phyloP scores from a whole-genome alignment of 176 grass and related monocot species.

The Eleusine indica region DNA sequence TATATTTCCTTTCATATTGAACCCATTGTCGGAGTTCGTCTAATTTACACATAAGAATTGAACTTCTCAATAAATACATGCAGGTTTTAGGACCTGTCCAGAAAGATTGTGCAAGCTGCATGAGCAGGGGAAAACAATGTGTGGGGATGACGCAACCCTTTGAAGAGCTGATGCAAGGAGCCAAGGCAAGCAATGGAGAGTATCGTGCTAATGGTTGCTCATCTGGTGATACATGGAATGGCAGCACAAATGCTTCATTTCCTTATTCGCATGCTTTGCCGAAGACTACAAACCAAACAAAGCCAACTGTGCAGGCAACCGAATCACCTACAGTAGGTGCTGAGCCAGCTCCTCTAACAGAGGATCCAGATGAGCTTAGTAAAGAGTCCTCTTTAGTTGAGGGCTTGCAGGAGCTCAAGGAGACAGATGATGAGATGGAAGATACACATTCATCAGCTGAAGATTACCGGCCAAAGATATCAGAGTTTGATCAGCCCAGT shows the following conservation, averaged over 20 bases:
- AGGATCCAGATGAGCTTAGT: neutral
- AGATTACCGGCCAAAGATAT: neutral
- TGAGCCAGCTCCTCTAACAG: neutral
- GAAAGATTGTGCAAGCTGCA: constrained; percentile 29
- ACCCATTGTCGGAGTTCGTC: neutral
- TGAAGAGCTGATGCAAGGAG: constrained; percentile 67
- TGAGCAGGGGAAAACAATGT: constrained; percentile 3
- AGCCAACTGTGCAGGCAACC: neutral
- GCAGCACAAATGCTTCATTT: constrained; percentile 52
- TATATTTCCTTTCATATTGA: neutral
- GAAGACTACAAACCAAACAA: constrained; percentile 71
- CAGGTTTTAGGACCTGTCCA: constrained; percentile 46
- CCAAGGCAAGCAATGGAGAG: constrained; percentile 15
- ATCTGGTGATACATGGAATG: constrained; percentile 43
- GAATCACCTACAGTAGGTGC: neutral
- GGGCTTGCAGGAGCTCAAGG: neutral
- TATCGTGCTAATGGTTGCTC: constrained; percentile 33
- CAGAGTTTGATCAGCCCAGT: neutral
- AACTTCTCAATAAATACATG: constrained; percentile 32
- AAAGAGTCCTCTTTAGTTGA: neutral
- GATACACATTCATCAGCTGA: neutral
- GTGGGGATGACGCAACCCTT: constrained; percentile 48
- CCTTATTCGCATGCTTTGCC: constrained; percentile 69
- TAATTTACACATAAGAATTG: constrained; percentile 29
- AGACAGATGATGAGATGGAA: neutral